A percentile compares a stretch with the other conserved stretches of the same genome.
phyloP scores from a whole-genome alignment of 2,329 filamentous ascomycete genomes.

The Trichoderma koningiopsis region DNA sequence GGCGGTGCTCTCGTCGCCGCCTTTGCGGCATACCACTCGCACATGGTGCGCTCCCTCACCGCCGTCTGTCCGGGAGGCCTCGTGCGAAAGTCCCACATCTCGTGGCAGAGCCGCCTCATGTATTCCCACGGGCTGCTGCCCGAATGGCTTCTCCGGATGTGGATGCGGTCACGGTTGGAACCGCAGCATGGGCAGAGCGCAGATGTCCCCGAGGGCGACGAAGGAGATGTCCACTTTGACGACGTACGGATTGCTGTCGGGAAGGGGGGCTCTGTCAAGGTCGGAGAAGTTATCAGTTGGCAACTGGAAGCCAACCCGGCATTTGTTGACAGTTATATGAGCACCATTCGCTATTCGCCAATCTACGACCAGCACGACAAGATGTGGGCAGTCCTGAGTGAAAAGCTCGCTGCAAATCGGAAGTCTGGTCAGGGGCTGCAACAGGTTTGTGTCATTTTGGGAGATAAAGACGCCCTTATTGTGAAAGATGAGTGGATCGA shows the following conservation, averaged over 20 bases:
- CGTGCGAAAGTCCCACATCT: slow-evolving; percentile 64
- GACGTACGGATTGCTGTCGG: slow-evolving; percentile 54
- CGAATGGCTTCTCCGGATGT: slow-evolving; percentile 54
- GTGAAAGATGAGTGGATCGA: slow-evolving; percentile 63
- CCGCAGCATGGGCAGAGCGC: slow-evolving; percentile 42
- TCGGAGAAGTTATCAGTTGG: slow-evolving; percentile 67
- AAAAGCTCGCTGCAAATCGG: slow-evolving; percentile 45
- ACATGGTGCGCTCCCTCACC: slow-evolving; percentile 63
- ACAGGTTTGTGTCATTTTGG: slow-evolving; percentile 67
- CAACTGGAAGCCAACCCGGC: slow-evolving; percentile 67
- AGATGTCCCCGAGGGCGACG: slow-evolving; percentile 43
- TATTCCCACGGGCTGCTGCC: slow-evolving; percentile 65
- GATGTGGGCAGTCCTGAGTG: slow-evolving; percentile 62
- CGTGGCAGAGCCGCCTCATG: slow-evolving; percentile 61
- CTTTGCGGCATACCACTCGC: slow-evolving; percentile 70
- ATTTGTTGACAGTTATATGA: slow-evolving; percentile 71
- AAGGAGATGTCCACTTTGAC: slow-evolving; percentile 48
- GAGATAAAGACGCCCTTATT: slow-evolving; percentile 67
- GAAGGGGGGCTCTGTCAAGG: slow-evolving; percentile 52
- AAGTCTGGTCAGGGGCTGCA: slow-evolving; percentile 34
- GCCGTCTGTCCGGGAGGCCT: slow-evolving; percentile 71
- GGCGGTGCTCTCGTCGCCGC: slow-evolving; percentile 73
- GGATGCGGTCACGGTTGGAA: slow-evolving; percentile 55
- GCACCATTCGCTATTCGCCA: slow-evolving; percentile 69
- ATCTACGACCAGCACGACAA: slow-evolving; percentile 61